Evolutionary conservation across 306 rosid species (phyloP), one percentile per base, ranked within the genome.

Genomic region (Sindora glabra): DNA sequence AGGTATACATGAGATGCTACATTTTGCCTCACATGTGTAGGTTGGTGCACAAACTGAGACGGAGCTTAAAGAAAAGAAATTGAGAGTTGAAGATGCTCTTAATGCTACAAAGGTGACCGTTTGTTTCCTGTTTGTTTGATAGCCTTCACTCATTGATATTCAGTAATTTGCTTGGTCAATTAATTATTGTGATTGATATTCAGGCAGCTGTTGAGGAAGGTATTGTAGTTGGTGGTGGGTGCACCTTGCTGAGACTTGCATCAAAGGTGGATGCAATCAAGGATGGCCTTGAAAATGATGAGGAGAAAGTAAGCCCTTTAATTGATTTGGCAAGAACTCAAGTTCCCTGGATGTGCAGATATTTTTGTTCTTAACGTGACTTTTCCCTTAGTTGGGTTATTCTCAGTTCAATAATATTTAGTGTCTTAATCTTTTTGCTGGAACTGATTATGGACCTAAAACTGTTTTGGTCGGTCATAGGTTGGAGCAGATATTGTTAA

Each of bases 31-130:
- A 21, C 11, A 7, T 30, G 18, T 68, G 36, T 67, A 92, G 99
- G 99, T 92, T 75, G 99, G 99, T 15, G 99, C 99, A 63, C 99
- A 94, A 82, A 94, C 99, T 30, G 99, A 94, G 82, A 94, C 99
- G 11, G 99, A 94, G 76, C 95, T 94, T 56, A 94, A 94, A 64
- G 99, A 94, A 72, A 94, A 94, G 87, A 94, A 94, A 52, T 69
- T 94, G 77, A 78, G 99, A 73, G 99, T 94, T 3, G 99, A 94
- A 67, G 99, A 94, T 67, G 99, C 99, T 75, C 97, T 94, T 30
- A 94, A 94, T 69, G 99, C 99, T 3, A 94, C 99, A 0, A 94
- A 94, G 99, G 99, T 94, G 38, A 51, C 13, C 1, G 8, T 29
- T 1, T 29, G 0, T 29, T 29, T 29, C 10, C 44, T 34, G n/a